Percentiles rank a stretch among this genome's conserved stretches.
These are phyloP conservation scores for Sporothrix inflata DNA, from an alignment of 2,329 filamentous ascomycete genomes.

Conservation along the genomic window DNA sequence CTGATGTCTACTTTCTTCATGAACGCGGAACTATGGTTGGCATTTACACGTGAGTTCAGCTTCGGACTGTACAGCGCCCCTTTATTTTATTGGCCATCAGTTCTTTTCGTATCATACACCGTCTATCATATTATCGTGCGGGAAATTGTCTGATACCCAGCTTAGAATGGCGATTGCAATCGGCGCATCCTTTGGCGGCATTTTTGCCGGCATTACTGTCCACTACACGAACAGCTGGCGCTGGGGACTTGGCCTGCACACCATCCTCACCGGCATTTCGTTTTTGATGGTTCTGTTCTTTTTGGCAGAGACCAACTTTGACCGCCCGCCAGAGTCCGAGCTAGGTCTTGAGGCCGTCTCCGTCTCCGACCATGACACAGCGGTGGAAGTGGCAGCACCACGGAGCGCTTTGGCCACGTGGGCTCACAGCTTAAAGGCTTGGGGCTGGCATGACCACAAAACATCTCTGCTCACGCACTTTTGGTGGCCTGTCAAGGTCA, in stretches of 20 bases:
- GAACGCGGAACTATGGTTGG: slow-evolving; percentile 9
- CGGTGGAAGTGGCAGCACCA: neutral
- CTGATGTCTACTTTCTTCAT: slow-evolving; percentile 7
- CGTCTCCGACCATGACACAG: neutral
- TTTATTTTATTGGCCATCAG: neutral
- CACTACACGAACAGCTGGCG: slow-evolving; percentile 9
- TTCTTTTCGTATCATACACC: neutral
- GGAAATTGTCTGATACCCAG: neutral
- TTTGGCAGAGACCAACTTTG: slow-evolving; percentile 7
- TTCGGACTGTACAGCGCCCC: neutral
- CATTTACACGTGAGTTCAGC: slow-evolving; percentile 7
- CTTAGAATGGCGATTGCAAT: neutral
- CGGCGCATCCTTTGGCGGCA: slow-evolving; percentile 5
- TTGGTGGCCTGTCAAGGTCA: slow-evolving; percentile 1
- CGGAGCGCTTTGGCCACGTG: neutral
- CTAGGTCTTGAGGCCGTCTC: neutral
- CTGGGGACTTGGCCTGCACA: slow-evolving; percentile 8
- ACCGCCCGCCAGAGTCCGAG: slow-evolving; percentile 4
- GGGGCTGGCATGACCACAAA: slow-evolving; percentile 13
- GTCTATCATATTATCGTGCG: neutral
- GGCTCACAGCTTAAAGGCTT: neutral
- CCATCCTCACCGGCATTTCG: slow-evolving; percentile 9
- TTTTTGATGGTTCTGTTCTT: slow-evolving; percentile 9
- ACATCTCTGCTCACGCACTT: slow-evolving; percentile 1
- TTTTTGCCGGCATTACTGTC: slow-evolving; percentile 4